Conservation (phyloP, 768 basidiomycete genomes). For the Termitomyces sp. region DNA sequence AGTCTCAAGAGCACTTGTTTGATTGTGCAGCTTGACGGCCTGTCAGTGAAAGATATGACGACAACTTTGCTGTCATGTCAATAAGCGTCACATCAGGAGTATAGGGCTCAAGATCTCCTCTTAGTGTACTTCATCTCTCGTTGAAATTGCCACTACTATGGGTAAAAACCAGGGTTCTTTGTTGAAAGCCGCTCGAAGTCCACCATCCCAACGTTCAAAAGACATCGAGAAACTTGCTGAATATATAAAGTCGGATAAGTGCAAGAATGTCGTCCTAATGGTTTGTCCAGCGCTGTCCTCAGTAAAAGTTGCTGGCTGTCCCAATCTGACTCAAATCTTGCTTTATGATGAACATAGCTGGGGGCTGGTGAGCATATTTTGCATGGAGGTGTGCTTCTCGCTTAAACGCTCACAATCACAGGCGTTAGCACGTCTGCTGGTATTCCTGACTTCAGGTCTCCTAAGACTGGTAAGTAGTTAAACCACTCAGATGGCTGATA, state of each 20-base stretch:
- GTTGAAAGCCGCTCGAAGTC: not conserved
- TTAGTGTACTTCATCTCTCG: not conserved
- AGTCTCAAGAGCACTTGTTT: not conserved
- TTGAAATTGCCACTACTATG: not conserved
- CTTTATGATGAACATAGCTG: slow-evolving; percentile 32
- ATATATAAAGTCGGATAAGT: slow-evolving; percentile 64
- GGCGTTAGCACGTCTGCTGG: slow-evolving; percentile 78
- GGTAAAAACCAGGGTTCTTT: not conserved
- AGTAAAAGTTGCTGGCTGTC: not conserved
- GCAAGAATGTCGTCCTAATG: slow-evolving; percentile 71
- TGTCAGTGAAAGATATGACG: not conserved
- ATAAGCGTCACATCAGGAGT: not conserved
- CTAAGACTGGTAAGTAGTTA: slow-evolving; percentile 60
- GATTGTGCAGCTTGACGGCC: not conserved
- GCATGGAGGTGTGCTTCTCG: not conserved
- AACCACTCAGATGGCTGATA: not conserved
- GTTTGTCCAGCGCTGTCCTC: slow-evolving; percentile 31
- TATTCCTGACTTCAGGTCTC: slow-evolving; percentile 88
- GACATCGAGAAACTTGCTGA: slow-evolving; percentile 48
- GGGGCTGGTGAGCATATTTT: slow-evolving; percentile 51
- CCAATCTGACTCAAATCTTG: not conserved
- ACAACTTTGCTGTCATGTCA: not conserved
- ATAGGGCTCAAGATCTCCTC: too few relatives aligned
- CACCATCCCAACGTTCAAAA: slow-evolving; percentile 6
- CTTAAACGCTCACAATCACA: slow-evolving; percentile 14